Base-by-base conservation (phyloP, 306 rosid species). In the Spatholobus suberectus region DNA sequence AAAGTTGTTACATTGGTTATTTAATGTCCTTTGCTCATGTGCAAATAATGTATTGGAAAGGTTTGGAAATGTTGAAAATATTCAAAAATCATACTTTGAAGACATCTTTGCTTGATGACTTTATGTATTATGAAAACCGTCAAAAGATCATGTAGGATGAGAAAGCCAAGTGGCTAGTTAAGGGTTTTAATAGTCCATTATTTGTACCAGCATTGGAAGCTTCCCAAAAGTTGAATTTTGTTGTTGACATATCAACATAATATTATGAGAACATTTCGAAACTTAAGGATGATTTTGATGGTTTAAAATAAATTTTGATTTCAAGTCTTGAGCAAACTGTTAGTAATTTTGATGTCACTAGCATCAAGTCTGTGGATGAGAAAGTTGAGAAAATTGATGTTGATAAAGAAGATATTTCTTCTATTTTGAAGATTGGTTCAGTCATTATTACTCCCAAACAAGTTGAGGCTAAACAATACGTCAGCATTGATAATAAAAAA, bases 91-190 rank as follows among this genome's bases (percentile, higher is more conserved):
- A 92, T 61, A 21, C 85, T n/a, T 18, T 88, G 87, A 95, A 89
- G 95, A 92, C 95, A 37, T 95, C 98, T 73, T 86, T 95, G 84
- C 95, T 93, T 20, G 98, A 95, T 52, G 98, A 95, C 79, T 92
- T 95, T 18, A 81, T 91, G 70, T 95, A 95, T 80, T 91, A 95
- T 74, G 98, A 95, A 90, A 87, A 90, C 75, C 98, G 98, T 51
- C 95, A 95, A 84, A 95, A 89, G 90, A 86, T 95, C 70, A 88
- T 95, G 92, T 92, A 85, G 87, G 98, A 93, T 71, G 97, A 90
- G 88, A 95, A 90, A 86, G 89, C 97, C 79, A 90, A 91, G 89
- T 86, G 84, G 20, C 82, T 80, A 40, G 58, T 83, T 70, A 89
- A 82, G 82, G 92, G 82, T 81, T 87, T 76, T 0, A 90, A 87